Percentiles rank a stretch among this genome's conserved stretches.
These are phyloP conservation scores for Chrysopogon serrulatus DNA, from an alignment of 176 grass and related monocot species.

Conservation along the genomic window DNA sequence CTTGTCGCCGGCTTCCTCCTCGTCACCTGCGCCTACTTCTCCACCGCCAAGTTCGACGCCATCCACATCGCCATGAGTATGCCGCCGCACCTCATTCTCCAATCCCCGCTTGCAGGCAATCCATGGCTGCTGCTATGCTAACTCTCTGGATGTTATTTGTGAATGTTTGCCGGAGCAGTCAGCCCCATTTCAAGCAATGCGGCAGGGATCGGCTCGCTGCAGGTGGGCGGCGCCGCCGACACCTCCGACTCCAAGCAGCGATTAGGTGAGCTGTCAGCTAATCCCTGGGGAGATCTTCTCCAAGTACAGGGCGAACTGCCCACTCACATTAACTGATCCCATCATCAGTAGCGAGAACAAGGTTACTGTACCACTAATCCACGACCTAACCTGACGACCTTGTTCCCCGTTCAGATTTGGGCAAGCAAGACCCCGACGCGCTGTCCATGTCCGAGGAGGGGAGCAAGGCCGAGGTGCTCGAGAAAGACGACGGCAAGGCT, in stretches of 20 bases:
- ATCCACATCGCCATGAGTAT: conserved; percentile 49
- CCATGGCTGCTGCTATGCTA: not conserved
- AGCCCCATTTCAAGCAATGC: not conserved
- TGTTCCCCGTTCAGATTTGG: conserved; percentile 24
- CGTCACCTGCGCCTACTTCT: conserved; percentile 72
- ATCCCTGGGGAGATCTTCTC: not conserved
- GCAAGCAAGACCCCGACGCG: not conserved
- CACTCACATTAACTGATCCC: not conserved
- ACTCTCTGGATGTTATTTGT: not conserved
- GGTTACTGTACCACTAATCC: not conserved
- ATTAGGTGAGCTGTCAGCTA: conserved; percentile 20
- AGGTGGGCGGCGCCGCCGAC: not conserved
- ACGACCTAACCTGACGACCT: not conserved
- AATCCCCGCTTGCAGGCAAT: too few species aligned
- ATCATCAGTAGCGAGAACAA: not conserved
- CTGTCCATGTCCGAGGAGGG: conserved; percentile 27
- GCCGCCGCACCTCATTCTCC: not conserved
- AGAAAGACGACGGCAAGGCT: conserved; percentile 9
- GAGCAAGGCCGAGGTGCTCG: conserved; percentile 39
- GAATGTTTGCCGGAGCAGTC: not conserved
- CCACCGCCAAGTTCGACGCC: conserved; percentile 63
- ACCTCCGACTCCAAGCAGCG: not conserved
- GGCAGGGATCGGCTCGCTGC: conserved; percentile 22
- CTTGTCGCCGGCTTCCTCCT: conserved; percentile 57
- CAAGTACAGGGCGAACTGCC: not conserved